Evolutionary conservation across 768 basidiomycete genomes (phyloP), one percentile per base, ranked within the genome.

Genomic region (Sistotremastrum suecicum): DNA sequence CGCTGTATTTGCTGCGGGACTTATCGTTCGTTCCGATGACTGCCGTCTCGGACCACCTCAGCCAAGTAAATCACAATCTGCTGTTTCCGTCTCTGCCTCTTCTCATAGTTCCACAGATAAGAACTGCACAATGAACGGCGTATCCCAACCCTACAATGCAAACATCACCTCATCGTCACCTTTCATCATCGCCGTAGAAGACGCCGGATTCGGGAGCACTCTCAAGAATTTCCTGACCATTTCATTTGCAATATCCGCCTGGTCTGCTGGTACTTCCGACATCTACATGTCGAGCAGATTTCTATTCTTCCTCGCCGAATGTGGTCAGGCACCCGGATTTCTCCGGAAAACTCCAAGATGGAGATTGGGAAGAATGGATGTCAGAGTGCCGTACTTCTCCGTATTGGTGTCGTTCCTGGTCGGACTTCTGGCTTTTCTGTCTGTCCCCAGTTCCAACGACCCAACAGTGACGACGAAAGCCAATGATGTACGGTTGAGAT

Each of bases 261-360:
- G 37, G 39, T 46, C 44, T 2, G 44, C 44, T 7, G 44, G 40
- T 2, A 44, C 44, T 20, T 46, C 44, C 39, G 44, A 46, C 3
- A 39, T 46, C 41, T 46, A 46, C 39, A 46, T 46, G 11, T 46
- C 44, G 8, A 41, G 36, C 29, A 37, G 44, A 7, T 42, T 46
- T 2, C 53, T 64, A 35, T 65, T 62, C 51, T 59, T 58, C 10
- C 47, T 66, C 0, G 59, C 61, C 20, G 51, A 61, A 10, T 59
- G 58, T 43, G 58, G 63, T 32, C 59, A 65, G 51, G 53, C 59
- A n/a, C 63, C 64, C 9, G 29, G n/a, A 10, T 11, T 42, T 42
- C n/a, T 42, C 9, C 41, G n/a, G 20, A 20, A 20, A 20, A 20
- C 20, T 20, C 20, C 20, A 20, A 20, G 20, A 20, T 20, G 20